These are phyloP conservation scores for Talaromyces sp. DNA, from an alignment of 2,329 filamentous ascomycete species.

Conservation along the genomic window DNA sequence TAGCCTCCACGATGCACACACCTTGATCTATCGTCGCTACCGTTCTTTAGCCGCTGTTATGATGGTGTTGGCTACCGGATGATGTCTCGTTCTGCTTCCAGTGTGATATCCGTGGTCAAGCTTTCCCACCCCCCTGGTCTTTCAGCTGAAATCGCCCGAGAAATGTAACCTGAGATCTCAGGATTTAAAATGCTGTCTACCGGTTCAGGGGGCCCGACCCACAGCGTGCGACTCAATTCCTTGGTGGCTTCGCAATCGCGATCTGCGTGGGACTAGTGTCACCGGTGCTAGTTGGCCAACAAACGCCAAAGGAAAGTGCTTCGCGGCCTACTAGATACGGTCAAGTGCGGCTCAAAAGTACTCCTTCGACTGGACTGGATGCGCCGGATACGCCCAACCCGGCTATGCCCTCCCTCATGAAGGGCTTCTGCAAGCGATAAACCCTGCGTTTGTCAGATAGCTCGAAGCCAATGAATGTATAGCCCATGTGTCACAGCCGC, in stretches of 20 bases:
- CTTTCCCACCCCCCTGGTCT: neutral
- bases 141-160: neutral
- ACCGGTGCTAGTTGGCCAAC: neutral
- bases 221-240: neutral
- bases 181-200: neutral
- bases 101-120: neutral
- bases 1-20: neutral
- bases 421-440: neutral
- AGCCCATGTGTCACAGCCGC: neutral
- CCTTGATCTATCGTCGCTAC: neutral
- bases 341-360: neutral
- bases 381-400: neutral
- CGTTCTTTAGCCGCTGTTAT: neutral
- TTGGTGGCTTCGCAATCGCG: neutral
- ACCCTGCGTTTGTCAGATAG: neutral
- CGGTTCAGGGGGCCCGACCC: neutral
- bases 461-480: neutral
- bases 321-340: neutral
- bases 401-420: neutral
- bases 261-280: neutral
- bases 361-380: neutral
- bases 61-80: neutral
- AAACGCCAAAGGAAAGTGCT: neutral
- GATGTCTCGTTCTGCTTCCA: neutral
- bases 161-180: neutral